Conservation (phyloP, 2,329 filamentous ascomycete species). For the Arthrocladium fulminans region DNA sequence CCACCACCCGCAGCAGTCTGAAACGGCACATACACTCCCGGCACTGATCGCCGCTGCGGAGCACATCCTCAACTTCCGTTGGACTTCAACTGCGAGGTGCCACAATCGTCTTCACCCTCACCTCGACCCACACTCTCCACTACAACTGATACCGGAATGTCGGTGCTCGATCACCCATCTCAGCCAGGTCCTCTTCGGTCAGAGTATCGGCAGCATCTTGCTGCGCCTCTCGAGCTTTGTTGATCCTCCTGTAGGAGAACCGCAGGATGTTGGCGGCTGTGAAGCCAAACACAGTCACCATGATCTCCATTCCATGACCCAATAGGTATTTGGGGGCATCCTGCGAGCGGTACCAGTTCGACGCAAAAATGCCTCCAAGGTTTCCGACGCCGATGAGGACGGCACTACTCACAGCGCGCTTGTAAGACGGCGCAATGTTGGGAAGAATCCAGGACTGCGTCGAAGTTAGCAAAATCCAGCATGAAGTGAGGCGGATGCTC, state of each 20-base stretch:
- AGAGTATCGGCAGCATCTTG: constrained; percentile 32
- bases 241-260: constrained; percentile 49
- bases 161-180: constrained; percentile 52
- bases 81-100: too few relatives aligned
- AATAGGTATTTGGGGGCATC: constrained; percentile 44
- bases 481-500: constrained; percentile 33
- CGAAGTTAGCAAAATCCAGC: neutral
- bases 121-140: too few relatives aligned
- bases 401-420: constrained; percentile 54
- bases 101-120: too few relatives aligned
- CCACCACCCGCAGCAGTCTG: too few relatives aligned
- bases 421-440: constrained; percentile 50
- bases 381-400: constrained; percentile 48
- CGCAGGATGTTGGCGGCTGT: constrained; percentile 37
- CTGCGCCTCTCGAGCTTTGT: constrained; percentile 47
- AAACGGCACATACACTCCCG: too few relatives aligned
- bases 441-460: constrained; percentile 30
- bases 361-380: constrained; percentile 2
- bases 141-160: constrained; percentile 55
- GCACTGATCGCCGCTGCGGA: too few relatives aligned
- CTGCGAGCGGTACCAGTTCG: constrained; percentile 55
- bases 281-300: constrained; percentile 41
- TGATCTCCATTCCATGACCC: constrained; percentile 45
- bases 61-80: too few relatives aligned
- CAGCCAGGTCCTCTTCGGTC: constrained; percentile 47